These are phyloP conservation scores for Phytophthora syringae DNA, from an alignment of 352 stramenopile species.

Conservation along the genomic window DNA sequence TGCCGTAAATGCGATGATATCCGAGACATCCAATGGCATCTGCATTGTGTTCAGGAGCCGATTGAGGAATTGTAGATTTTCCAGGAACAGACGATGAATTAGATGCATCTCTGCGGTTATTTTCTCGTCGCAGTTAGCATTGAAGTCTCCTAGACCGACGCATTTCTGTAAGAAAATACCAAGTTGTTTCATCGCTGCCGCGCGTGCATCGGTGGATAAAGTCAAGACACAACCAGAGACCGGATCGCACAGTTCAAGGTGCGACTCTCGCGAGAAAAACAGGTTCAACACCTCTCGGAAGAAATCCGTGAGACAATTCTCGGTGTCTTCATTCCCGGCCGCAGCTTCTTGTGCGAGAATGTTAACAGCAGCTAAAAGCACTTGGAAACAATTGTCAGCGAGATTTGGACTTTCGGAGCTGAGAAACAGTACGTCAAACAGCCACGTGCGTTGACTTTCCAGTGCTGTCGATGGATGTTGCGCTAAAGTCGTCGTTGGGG, in stretches of 20 bases:
- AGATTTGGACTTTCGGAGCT: slow-evolving; percentile 36
- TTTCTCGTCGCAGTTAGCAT: neutral
- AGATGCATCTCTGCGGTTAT: neutral
- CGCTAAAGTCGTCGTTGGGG: slow-evolving; percentile 8
- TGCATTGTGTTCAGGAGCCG: slow-evolving; percentile 58
- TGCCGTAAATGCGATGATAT: slow-evolving; percentile 1
- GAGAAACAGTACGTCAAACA: slow-evolving; percentile 70
- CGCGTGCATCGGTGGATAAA: slow-evolving; percentile 27
- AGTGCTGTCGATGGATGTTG: slow-evolving; percentile 11
- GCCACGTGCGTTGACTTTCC: slow-evolving; percentile 50
- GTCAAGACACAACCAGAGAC: slow-evolving; percentile 40
- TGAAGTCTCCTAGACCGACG: neutral
- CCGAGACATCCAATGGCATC: slow-evolving; percentile 13
- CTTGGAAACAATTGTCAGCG: slow-evolving; percentile 33
- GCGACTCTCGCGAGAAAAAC: slow-evolving; percentile 47
- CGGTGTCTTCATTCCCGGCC: slow-evolving; percentile 2
- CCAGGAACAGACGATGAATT: slow-evolving; percentile 27
- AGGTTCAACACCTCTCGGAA: slow-evolving; percentile 40
- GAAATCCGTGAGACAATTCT: slow-evolving; percentile 30
- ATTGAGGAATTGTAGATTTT: slow-evolving; percentile 56
- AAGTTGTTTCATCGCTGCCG: slow-evolving; percentile 30
- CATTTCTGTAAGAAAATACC: slow-evolving; percentile 38
- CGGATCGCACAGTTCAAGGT: slow-evolving; percentile 43
- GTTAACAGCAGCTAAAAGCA: slow-evolving; percentile 30
- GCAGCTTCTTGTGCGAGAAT: slow-evolving; percentile 28